Percentiles rank a stretch among this genome's conserved stretches.
phyloP scores from a whole-genome alignment of 345 rosid genomes.

The Eucalyptus brandiana region DNA sequence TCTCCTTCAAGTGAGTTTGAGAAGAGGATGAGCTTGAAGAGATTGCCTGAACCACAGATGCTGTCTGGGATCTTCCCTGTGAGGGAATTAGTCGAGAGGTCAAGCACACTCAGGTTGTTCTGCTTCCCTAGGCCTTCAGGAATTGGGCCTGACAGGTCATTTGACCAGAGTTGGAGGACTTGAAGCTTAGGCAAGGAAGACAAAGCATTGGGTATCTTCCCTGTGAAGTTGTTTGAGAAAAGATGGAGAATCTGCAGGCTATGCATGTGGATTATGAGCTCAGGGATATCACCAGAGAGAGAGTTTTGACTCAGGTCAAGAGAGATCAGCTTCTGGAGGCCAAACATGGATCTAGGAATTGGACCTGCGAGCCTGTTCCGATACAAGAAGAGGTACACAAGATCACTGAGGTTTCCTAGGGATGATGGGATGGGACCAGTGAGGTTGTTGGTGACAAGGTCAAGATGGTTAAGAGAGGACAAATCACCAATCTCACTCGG shows the following conservation, averaged over 20 bases:
- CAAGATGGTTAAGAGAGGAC: conserved; percentile 53
- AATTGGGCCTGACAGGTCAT: conserved; percentile 48
- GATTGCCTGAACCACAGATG: conserved; percentile 54
- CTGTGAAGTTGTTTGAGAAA: conserved; percentile 63
- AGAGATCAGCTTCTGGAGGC: conserved; percentile 41
- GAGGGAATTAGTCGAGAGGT: conserved; percentile 78
- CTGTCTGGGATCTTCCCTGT: conserved; percentile 55
- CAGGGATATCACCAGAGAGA: conserved; percentile 67
- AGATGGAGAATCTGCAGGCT: conserved; percentile 78
- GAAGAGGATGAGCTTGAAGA: conserved; percentile 78
- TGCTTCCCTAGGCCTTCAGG: conserved; percentile 58
- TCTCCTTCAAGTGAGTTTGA: conserved; percentile 52
- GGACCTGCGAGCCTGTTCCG: conserved; percentile 60
- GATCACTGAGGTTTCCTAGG: conserved; percentile 43
- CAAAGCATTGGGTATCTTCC: conserved; percentile 48
- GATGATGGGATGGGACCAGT: conserved; percentile 58
- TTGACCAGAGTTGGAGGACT: conserved; percentile 90
- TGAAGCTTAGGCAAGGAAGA: conserved; percentile 59
- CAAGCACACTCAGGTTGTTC: conserved; percentile 61
- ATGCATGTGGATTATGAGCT: conserved; percentile 30
- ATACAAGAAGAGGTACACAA: conserved; percentile 64
- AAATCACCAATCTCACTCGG: conserved; percentile 51
- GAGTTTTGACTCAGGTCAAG: conserved; percentile 79
- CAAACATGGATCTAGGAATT: conserved; percentile 44
- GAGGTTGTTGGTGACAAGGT: conserved; percentile 86